Base-by-base conservation (phyloP, 768 basidiomycete genomes). In the Kwoniella pini region DNA sequence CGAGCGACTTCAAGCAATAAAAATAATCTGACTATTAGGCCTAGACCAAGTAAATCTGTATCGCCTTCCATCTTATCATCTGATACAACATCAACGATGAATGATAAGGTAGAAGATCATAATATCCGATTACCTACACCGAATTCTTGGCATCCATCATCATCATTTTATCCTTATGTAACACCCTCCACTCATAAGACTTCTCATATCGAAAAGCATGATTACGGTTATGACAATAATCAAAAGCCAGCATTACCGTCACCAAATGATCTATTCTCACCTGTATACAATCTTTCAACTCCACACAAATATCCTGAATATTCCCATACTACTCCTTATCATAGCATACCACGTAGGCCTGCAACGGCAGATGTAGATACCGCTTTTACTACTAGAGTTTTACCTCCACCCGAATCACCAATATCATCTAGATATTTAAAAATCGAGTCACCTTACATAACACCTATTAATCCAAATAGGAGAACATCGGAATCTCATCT, bases 51-150 rank as follows among this genome's bases (percentile, higher is more conserved):
- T 31, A 33, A 30, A 50, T 50, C 48, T 24, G 15, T 33, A 31
- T 50, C 48, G 19, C 48, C 30, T 21, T 50, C 48, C 17, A 30
- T 50, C 26, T 50, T 50, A 11, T 50, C 48, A 13, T 17, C 48
- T 12, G 19, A 7, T 2, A 50, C 48, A 15, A 50, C 30, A 17
- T 30, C 48, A 30, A 33, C 28, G 11, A 50, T 4, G 15, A 50
- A 11, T n/a, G 28, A 50, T 17, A 48, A 24, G 22, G 40, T 6
- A 13, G 9, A 19, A 13, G 40, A 42, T 42, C n/a, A 42, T 19
- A 7, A 42, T 17, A 22, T 55, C 12, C 54, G 45, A 19, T 17
- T 58, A 19, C 57, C 57, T 26, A 58, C 57, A 1, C 57, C 57
- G 17, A 30, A 33, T 19, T 60, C 50, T 12, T n/a, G 17, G 15